Conservation (phyloP, 1,284 basidiomycete genomes). For the Fomitopsis palustris region DNA sequence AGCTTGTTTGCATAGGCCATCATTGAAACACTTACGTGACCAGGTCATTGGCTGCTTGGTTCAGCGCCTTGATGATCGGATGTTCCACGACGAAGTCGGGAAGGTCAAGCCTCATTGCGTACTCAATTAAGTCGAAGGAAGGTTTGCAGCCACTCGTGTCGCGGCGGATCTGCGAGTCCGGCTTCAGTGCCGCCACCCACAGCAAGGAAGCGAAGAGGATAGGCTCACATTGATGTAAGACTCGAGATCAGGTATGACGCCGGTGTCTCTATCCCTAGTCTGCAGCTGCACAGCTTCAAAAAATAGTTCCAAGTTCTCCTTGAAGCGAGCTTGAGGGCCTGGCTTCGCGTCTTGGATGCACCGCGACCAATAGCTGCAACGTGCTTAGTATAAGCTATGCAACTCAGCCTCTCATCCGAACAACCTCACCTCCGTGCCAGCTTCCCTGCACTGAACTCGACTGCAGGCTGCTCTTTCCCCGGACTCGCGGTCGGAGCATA, state of each 20-base stretch:
- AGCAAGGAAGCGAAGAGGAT: not conserved
- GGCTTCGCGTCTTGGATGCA: conserved; percentile 30
- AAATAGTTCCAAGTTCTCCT: conserved; percentile 33
- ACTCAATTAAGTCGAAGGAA: conserved; percentile 38
- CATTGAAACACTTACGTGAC: conserved; percentile 25
- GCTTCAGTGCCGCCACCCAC: not conserved
- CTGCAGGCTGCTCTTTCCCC: conserved; percentile 16
- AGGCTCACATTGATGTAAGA: conserved; percentile 33
- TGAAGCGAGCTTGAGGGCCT: conserved; percentile 32
- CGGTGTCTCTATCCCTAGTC: conserved; percentile 28
- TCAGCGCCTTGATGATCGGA: conserved; percentile 33
- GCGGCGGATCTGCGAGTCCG: conserved; percentile 15
- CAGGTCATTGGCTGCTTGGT: conserved; percentile 37
- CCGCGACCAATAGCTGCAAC: conserved; percentile 32
- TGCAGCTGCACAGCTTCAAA: conserved; percentile 36
- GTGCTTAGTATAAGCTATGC: not conserved
- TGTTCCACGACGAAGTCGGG: conserved; percentile 36
- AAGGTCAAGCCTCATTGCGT: conserved; percentile 35
- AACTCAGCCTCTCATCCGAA: not conserved
- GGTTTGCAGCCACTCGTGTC: conserved; percentile 34
- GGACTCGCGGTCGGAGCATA: conserved; percentile 24
- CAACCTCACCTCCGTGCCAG: conserved; percentile 29
- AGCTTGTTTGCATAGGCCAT: not conserved
- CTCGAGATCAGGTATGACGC: conserved; percentile 33
- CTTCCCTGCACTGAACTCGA: conserved; percentile 23